Evolutionary conservation across 2,329 filamentous ascomycete genomes (phyloP), one percentile per base, ranked within the genome.

Genomic region (Fusarium begoniae): DNA sequence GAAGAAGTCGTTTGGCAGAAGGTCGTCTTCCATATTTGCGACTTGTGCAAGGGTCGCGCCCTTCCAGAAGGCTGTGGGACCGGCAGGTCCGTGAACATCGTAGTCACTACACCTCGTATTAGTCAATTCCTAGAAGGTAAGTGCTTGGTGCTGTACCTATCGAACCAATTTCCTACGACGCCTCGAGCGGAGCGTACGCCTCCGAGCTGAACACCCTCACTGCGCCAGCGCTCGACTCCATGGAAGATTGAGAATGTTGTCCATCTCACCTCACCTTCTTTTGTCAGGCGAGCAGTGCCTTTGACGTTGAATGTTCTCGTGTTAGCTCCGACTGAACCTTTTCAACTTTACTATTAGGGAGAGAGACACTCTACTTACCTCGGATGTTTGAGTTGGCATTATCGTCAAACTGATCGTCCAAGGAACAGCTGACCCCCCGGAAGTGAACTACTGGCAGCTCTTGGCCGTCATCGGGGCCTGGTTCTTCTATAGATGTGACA

Each of bases 61-160:
- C 82, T 95, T 95, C 93, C 93, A 96, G 77, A 94, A 94, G 0
- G 91, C 91, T 3, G 91, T 94, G 4, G 93, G 93, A 0, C 93
- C 93, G 5, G 88, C 92, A 0, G 93, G 93, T 0, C 93, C 93
- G 75, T 91, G 89, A 2, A 84, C 80, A 70, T 93, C 90, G 75
- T 89, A 91, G 79, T 94, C 89, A 75, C 89, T 90, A 11, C 12
- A 47, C 3, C 24, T 17, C n/a, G 12, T 17, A 62, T 70, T 28
- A 70, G 66, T 40, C 8, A 10, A n/a, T 26, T 40, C 12, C n/a
- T 12, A 26, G 22, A 6, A 47, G 44, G 12, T 17, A 32, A 28
- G 24, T 32, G 32, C 12, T 15, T 32, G 17, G n/a, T 15, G 32
- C 77, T 84, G 69, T 83, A 91, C 89, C 90, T 91, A 76, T 94